A percentile compares a stretch with the other conserved stretches of the same genome.
Evolutionary conservation across 2,329 filamentous ascomycete species (phyloP).

Genomic region (Alternaria longipes): DNA sequence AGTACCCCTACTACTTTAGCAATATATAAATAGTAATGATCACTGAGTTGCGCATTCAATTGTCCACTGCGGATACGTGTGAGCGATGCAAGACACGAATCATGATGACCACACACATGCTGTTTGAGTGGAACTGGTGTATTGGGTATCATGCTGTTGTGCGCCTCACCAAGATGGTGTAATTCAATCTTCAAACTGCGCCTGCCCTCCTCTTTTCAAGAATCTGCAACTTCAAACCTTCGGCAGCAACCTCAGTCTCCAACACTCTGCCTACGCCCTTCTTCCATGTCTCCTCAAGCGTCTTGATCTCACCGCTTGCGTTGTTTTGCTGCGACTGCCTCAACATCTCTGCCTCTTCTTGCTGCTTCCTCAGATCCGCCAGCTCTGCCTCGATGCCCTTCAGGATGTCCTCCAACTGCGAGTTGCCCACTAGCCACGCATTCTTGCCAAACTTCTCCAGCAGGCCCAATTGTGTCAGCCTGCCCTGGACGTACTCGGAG

Average conservation of each 20-base stretch:
- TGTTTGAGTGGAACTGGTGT: neutral
- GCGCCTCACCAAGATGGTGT: neutral
- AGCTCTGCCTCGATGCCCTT: constrained; percentile 77
- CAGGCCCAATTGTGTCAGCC: constrained; percentile 72
- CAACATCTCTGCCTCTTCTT: constrained; percentile 76
- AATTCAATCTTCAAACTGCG: constrained; percentile 33
- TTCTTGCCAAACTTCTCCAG: constrained; percentile 86
- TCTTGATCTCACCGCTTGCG: constrained; percentile 75
- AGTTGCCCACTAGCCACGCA: constrained; percentile 88
- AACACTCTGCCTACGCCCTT: constrained; percentile 79
- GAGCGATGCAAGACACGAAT: neutral
- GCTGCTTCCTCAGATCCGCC: constrained; percentile 69
- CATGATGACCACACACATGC: neutral
- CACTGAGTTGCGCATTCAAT: neutral
- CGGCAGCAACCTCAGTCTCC: constrained; percentile 86
- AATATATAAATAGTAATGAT: constrained; percentile 5
- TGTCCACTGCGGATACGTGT: neutral
- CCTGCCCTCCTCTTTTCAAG: constrained; percentile 47
- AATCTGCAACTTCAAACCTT: constrained; percentile 64
- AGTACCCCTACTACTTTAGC: constrained; percentile 5
- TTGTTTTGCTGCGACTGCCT: constrained; percentile 76
- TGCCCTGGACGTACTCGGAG: constrained; percentile 65
- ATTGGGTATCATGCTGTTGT: constrained; percentile 17
- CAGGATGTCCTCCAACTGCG: constrained; percentile 77
- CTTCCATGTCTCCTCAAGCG: constrained; percentile 81